Percentiles rank a stretch among this genome's conserved stretches.
These are phyloP conservation scores for Brassica cretica DNA, from an alignment of 345 rosid species.

Conservation along the genomic window DNA sequence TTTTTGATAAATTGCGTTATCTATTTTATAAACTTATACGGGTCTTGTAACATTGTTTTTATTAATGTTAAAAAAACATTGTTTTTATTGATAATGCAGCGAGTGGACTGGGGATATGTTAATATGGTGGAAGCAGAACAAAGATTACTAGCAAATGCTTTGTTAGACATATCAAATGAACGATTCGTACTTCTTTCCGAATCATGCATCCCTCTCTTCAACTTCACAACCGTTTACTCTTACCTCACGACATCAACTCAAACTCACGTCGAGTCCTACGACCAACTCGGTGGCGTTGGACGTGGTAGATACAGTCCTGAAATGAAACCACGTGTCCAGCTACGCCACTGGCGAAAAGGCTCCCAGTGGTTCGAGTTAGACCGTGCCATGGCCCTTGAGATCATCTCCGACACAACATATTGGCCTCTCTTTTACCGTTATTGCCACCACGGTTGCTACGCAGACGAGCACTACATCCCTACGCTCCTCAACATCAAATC, in stretches of 20 bases:
- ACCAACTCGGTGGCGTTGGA: constrained; percentile 53
- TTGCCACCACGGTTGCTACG: constrained; percentile 59
- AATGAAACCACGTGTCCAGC: constrained; percentile 57
- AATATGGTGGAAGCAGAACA: constrained; percentile 89
- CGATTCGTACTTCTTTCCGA: constrained; percentile 80
- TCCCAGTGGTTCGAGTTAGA: constrained; percentile 84
- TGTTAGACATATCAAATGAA: constrained; percentile 65
- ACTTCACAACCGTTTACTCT: constrained; percentile 64
- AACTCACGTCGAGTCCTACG: constrained; percentile 61
- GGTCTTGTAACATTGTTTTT: background rate
- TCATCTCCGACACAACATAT: constrained; percentile 59
- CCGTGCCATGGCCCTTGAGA: constrained; percentile 56
- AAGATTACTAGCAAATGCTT: constrained; percentile 76
- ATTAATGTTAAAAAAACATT: background rate
- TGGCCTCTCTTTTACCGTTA: constrained; percentile 56
- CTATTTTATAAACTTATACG: background rate
- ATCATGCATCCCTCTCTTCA: constrained; percentile 80
- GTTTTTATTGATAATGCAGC: constrained; percentile 45
- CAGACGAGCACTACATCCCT: constrained; percentile 83
- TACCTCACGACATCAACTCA: constrained; percentile 54
- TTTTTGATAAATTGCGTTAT: background rate
- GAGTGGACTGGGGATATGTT: constrained; percentile 70
- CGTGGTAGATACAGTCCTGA: constrained; percentile 61
- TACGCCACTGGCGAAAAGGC: constrained; percentile 79
- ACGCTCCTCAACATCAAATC: constrained; percentile 52